phyloP scores from a whole-genome alignment of 352 stramenopile genomes.

The Globisporangium spinosum region DNA sequence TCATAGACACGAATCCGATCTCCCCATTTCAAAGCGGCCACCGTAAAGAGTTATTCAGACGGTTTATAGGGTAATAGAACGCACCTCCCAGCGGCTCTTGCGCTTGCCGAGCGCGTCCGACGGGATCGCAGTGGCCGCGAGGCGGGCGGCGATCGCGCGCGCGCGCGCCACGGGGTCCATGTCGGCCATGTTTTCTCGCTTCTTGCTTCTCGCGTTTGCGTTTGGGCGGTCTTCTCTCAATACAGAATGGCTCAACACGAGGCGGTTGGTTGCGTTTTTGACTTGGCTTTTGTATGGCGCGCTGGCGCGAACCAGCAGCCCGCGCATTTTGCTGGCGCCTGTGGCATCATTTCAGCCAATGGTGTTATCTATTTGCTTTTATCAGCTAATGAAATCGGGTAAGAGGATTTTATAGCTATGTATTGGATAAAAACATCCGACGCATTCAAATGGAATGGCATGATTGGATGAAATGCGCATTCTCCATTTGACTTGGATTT shows the following conservation, averaged over 20 bases:
- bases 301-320: not conserved
- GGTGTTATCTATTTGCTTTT: not conserved
- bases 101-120: conserved; percentile 72
- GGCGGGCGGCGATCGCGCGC: conserved; percentile 76
- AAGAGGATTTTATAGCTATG: not conserved
- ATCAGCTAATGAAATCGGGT: not conserved
- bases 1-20: not conserved
- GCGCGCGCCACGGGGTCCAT: conserved; percentile 76
- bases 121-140: conserved; percentile 68
- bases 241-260: not conserved
- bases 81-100: conserved; percentile 83
- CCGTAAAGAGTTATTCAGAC: conserved; percentile 8
- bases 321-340: not conserved
- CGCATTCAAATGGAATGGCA: too few relatives aligned
- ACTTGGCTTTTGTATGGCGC: not conserved
- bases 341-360: not conserved
- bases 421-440: too few relatives aligned
- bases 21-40: not conserved
- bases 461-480: too few relatives aligned
- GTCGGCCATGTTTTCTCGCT: conserved; percentile 32
- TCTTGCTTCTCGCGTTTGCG: not conserved
- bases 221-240: not conserved
- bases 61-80: conserved; percentile 16
- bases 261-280: not conserved
- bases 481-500: too few relatives aligned